Evolutionary conservation across 1,284 basidiomycete species (phyloP).

Genomic region (Schizophyllum commune): DNA sequence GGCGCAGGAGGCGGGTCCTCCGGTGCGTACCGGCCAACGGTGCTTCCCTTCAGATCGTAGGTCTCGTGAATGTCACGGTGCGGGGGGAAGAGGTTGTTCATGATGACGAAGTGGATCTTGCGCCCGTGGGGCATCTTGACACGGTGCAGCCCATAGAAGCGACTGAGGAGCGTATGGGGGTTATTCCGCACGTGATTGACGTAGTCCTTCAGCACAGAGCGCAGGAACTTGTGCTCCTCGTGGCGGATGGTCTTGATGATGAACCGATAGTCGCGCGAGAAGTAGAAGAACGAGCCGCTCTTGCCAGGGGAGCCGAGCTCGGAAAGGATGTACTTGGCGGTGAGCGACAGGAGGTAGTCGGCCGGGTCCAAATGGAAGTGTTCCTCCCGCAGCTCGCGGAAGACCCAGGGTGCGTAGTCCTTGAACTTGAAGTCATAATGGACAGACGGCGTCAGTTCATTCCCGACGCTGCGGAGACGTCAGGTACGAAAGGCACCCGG

Average conservation of each 20-base stretch:
- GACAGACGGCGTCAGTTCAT: constrained; percentile 94
- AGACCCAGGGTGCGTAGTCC: constrained; percentile 98
- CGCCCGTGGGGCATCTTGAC: constrained; percentile 91
- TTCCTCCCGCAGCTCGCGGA: constrained; percentile 90
- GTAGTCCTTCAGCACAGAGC: constrained; percentile 80
- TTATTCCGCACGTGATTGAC: constrained; percentile 85
- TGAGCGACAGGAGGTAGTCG: constrained; percentile 94
- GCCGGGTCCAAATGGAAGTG: constrained; percentile 94
- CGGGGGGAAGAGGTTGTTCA: constrained; percentile 99
- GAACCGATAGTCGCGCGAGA: constrained; percentile 96
- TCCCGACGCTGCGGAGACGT: constrained; percentile 64
- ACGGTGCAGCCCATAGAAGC: constrained; percentile 95
- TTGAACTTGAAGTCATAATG: constrained; percentile 99
- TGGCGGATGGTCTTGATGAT: constrained; percentile 99
- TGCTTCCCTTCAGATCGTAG: constrained; percentile 94
- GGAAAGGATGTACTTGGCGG: constrained; percentile 95
- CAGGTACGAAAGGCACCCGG: constrained; percentile 5
- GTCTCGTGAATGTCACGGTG: constrained; percentile 98
- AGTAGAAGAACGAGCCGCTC: constrained; percentile 99
- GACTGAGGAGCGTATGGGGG: constrained; percentile 88
- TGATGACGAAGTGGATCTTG: constrained; percentile 99
- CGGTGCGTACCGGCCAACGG: constrained; percentile 82
- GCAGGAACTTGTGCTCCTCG: constrained; percentile 89
- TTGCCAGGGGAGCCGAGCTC: constrained; percentile 99
- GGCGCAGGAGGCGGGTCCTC: constrained; percentile 43